These are phyloP conservation scores for Solanum habrochaites DNA, from an alignment of 257 asterid species.

Conservation along the genomic window DNA sequence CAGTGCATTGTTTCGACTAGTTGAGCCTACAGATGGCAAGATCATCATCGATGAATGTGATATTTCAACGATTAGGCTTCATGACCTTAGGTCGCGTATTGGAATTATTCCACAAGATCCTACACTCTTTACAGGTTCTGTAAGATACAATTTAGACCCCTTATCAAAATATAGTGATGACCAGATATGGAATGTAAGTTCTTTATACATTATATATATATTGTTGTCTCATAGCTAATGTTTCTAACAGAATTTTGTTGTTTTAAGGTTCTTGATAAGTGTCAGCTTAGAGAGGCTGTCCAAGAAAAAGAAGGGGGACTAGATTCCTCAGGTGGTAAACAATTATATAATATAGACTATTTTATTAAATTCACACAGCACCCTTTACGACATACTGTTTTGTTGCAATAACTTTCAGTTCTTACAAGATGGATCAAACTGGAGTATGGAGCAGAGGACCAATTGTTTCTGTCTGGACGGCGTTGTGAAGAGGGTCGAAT, in stretches of 20 bases:
- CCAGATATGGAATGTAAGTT: constrained; percentile 3
- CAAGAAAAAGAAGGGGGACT: not conserved
- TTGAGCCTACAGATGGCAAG: not conserved
- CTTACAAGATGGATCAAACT: not conserved
- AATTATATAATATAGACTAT: no score
- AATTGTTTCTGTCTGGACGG: not conserved
- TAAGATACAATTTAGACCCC: not conserved
- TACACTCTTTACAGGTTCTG: not conserved
- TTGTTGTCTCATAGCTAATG: not conserved
- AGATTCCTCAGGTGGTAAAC: constrained; percentile 5
- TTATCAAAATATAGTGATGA: not conserved
- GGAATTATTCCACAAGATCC: constrained; percentile 2
- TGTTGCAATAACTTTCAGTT: not conserved
- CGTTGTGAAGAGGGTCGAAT: not conserved
- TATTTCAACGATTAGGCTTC: not conserved
- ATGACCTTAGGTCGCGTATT: not conserved
- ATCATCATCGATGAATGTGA: not conserved
- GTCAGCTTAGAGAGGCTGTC: constrained; percentile 6
- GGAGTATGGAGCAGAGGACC: constrained; percentile 2
- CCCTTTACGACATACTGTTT: no score
- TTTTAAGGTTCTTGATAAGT: not conserved
- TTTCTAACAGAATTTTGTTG: not conserved
- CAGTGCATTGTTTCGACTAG: not conserved
- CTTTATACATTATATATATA: not conserved
- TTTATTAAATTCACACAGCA: no score